These are phyloP conservation scores for Botrytis paeoniae DNA, from an alignment of 2,329 filamentous ascomycete genomes.

Conservation along the genomic window DNA sequence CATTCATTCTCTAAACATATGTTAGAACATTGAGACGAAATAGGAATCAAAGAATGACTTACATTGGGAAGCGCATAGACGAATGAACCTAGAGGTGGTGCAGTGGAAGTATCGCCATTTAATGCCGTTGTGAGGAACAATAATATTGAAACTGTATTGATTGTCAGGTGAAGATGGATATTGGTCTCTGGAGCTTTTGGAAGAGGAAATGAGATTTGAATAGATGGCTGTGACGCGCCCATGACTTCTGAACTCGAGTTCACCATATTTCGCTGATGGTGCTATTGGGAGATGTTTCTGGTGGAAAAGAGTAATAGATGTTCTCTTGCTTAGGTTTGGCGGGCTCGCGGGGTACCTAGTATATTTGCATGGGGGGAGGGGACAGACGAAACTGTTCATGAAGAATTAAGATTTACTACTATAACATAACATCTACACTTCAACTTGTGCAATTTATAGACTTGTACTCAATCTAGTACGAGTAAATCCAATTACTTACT, in stretches of 20 bases:
- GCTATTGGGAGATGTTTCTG: conserved; percentile 1
- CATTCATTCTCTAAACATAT: conserved; percentile 38
- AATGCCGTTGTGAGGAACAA: conserved; percentile 60
- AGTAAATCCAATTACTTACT: neutral
- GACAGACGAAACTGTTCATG: neutral
- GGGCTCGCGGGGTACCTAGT: neutral
- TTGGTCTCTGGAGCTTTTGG: conserved; percentile 59
- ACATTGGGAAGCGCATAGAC: conserved; percentile 94
- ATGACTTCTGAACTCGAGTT: neutral
- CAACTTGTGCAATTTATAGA: neutral
- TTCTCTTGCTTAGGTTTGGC: neutral
- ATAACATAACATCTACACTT: neutral
- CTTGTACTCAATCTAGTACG: neutral
- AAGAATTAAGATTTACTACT: neutral
- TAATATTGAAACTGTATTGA: conserved; percentile 55
- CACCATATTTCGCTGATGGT: conserved; percentile 5
- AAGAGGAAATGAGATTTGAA: conserved; percentile 57
- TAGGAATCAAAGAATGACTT: conserved; percentile 34
- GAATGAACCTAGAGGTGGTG: conserved; percentile 74
- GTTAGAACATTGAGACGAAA: conserved; percentile 22
- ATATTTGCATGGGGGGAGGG: neutral
- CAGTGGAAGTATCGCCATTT: conserved; percentile 49
- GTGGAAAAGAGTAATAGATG: neutral
- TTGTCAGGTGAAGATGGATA: conserved; percentile 58
- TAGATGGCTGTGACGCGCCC: conserved; percentile 20